Evolutionary conservation across 2,329 filamentous ascomycete species (phyloP).

Genomic region (Cladophialophora bantiana): DNA sequence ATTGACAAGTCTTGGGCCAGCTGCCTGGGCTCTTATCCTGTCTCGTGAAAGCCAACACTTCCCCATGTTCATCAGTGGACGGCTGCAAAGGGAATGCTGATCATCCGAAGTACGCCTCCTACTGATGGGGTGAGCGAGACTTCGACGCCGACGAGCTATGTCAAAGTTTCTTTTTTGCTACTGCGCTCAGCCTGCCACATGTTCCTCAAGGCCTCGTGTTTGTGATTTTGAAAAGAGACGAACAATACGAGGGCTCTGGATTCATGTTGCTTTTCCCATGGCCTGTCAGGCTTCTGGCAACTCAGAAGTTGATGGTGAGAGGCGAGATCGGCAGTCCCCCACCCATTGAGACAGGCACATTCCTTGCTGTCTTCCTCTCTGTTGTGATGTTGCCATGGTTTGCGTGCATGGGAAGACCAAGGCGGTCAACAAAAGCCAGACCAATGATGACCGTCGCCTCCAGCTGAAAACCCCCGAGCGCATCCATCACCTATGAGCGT

Average conservation of each 20-base stretch:
- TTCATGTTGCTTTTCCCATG: neutral
- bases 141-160: neutral
- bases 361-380: neutral
- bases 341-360: neutral
- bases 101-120: neutral
- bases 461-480: neutral
- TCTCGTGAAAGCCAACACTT: neutral
- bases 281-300: neutral
- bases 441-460: neutral
- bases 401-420: neutral
- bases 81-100: neutral
- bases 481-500: constrained; percentile 1
- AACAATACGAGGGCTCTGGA: neutral
- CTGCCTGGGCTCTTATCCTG: neutral
- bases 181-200: neutral
- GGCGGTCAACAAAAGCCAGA: neutral
- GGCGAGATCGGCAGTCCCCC: neutral
- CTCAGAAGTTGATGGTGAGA: neutral
- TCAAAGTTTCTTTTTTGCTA: neutral
- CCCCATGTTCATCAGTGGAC: neutral
- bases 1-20: neutral
- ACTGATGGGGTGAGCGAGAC: neutral
- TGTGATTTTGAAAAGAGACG: neutral
- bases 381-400: neutral
- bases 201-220: neutral